Percentiles rank a stretch among this genome's conserved stretches.
These are phyloP conservation scores for Umbellularia californica DNA, from an alignment of 164 flowering plant genomes.

Conservation along the genomic window DNA sequence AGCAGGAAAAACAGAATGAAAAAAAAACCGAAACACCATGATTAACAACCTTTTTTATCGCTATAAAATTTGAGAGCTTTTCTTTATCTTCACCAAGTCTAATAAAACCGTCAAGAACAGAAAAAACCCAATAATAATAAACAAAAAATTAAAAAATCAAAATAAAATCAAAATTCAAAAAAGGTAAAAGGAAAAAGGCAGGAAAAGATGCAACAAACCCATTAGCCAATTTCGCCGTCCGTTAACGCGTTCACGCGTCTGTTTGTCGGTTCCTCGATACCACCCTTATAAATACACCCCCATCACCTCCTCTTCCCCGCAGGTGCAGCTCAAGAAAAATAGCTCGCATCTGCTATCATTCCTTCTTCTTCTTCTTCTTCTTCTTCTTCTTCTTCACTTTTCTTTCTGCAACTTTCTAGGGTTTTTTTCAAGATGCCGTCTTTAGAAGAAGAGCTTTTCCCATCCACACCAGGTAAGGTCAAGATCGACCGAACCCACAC, in stretches of 20 bases:
- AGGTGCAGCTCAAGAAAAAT: slow-evolving; percentile 6
- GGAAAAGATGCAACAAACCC: not conserved
- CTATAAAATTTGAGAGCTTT: too few relatives aligned
- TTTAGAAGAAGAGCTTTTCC: slow-evolving; percentile 25
- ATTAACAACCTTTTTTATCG: fast-evolving
- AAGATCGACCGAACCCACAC: slow-evolving; percentile 30
- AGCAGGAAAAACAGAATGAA: too few relatives aligned
- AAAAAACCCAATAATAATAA: too few relatives aligned
- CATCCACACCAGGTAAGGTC: slow-evolving; percentile 43
- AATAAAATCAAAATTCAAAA: too few relatives aligned
- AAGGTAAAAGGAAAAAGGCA: fast-evolving
- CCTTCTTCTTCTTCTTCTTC: not conserved
- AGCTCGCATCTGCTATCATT: not conserved
- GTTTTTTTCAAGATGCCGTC: slow-evolving; percentile 10
- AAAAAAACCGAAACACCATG: fast-evolving
- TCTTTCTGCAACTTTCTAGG: not conserved
- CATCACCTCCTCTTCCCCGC: not conserved
- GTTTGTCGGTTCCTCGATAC: not conserved
- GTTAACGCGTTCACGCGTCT: slow-evolving; percentile 21
- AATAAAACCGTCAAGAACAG: too few relatives aligned
- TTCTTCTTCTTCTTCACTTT: not conserved
- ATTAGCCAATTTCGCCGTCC: slow-evolving; percentile 6
- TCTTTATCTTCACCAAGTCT: too few relatives aligned
- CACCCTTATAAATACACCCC: slow-evolving; percentile 7
- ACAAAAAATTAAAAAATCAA: too few relatives aligned